Evolutionary conservation across 1,284 basidiomycete species (phyloP).

Genomic region (Quambalaria eucalypti): DNA sequence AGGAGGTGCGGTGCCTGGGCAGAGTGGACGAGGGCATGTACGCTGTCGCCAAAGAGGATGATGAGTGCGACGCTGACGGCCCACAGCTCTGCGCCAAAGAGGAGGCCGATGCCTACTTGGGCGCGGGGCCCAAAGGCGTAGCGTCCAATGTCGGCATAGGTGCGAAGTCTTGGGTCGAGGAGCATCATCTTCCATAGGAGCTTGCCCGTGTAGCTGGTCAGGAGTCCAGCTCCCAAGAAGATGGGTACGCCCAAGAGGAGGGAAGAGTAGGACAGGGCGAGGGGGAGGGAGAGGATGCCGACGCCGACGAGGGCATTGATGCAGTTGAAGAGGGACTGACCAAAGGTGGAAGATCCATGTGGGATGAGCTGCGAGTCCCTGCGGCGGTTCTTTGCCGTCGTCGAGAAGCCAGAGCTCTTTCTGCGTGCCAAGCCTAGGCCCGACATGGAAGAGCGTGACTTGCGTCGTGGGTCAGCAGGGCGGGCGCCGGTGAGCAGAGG

Average conservation of each 20-base stretch:
- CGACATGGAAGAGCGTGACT: neutral
- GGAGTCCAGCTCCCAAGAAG: conserved; percentile 33
- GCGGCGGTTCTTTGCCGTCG: neutral
- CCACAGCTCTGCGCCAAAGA: conserved; percentile 44
- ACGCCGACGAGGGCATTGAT: conserved; percentile 44
- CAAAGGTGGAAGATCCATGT: conserved; percentile 20
- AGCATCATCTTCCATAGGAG: conserved; percentile 41
- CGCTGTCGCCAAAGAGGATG: conserved; percentile 40
- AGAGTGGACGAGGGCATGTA: conserved; percentile 20
- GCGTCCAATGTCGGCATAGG: conserved; percentile 43
- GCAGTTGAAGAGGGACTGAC: conserved; percentile 45
- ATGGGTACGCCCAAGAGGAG: conserved; percentile 31
- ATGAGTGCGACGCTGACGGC: conserved; percentile 40
- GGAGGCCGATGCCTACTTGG: conserved; percentile 30
- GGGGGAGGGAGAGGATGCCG: conserved; percentile 38
- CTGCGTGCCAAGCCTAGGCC: neutral
- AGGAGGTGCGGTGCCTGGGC: neutral
- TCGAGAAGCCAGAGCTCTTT: neutral
- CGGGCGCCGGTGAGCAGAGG: neutral
- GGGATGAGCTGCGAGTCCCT: too few species aligned
- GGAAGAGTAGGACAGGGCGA: conserved; percentile 38
- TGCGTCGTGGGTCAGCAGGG: neutral
- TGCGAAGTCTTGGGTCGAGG: conserved; percentile 32
- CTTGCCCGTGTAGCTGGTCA: conserved; percentile 45
- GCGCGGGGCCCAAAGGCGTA: conserved; percentile 39